A percentile compares a stretch with the other conserved stretches of the same genome.
Evolutionary conservation across 1,284 basidiomycete genomes (phyloP).

Genomic region (Leccinum fuscescens): DNA sequence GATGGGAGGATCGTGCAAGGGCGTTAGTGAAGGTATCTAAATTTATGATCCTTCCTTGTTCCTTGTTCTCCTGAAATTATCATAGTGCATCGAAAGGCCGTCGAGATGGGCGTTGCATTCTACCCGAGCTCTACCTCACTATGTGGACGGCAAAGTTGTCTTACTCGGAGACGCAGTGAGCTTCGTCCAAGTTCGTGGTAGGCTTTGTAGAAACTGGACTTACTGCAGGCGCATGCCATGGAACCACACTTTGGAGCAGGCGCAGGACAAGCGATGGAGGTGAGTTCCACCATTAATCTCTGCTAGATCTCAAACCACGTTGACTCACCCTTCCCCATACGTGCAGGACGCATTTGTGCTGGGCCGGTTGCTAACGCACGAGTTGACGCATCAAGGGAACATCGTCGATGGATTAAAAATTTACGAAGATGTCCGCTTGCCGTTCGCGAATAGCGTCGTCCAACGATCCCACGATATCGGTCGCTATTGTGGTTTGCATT

Average conservation of each 20-base stretch:
- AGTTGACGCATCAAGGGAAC: conserved; percentile 19
- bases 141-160: conserved; percentile 28
- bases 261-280: conserved; percentile 35
- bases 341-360: conserved; percentile 38
- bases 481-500: conserved; percentile 5
- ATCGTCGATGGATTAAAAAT: conserved; percentile 25
- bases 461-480: conserved; percentile 5
- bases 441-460: conserved; percentile 22
- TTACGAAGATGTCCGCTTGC: conserved; percentile 35
- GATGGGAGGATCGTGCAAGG: conserved; percentile 44
- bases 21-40: conserved; percentile 39
- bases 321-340: neutral
- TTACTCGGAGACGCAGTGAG: conserved; percentile 38
- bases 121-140: conserved; percentile 31
- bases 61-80: conserved; percentile 1
- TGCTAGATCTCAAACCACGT: neutral
- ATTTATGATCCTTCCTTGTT: neutral
- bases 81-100: conserved; percentile 19
- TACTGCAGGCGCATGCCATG: conserved; percentile 32
- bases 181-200: neutral
- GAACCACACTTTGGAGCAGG: conserved; percentile 32
- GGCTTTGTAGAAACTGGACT: neutral
- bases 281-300: conserved; percentile 3
- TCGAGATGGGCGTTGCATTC: conserved; percentile 34
- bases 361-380: conserved; percentile 34